Base-by-base conservation (phyloP, 2,329 filamentous ascomycete species). In the Pezicula neosporulosa region DNA sequence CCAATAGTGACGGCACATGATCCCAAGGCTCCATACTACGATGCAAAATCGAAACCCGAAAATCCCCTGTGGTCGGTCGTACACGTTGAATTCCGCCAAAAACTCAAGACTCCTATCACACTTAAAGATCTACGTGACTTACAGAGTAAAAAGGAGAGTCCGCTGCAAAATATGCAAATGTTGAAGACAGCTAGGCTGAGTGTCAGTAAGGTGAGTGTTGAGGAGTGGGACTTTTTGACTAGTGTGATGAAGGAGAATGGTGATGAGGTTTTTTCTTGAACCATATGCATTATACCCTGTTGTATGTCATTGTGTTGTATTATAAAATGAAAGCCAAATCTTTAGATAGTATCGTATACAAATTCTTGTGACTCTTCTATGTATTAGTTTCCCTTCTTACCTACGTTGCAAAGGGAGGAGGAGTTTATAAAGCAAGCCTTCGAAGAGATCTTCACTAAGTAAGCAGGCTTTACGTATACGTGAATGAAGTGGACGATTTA, bases 51-150 rank as follows among this genome's bases (percentile, higher is more conserved):
- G 2, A 84, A 81, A 58, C 75, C 80, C 49, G 76, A 81, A 2
- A 81, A 85, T 47, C 87, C 87, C 0, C 89, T 85, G 62, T 99
- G 94, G 94, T 89, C 85, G 48, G 81, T 94, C 16, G 94, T 97
- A 1, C 88, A 95, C 55, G 93, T 97, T 44, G 80, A 86, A 62
- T 97, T 96, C 67, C 83, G 87, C 51, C 85, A 83, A 66, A 97
- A 96, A 70, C 91, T 97, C 60, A 75, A 77, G 2, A 77, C 83
- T 13, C 80, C 84, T 1, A 80, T 97, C 51, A 78, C 79, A 5
- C 77, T 97, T 47, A 80, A 82, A 55, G 84, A 89, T 58, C 77
- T 97, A 42, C 86, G 88, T 49, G 78, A 80, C 35, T 76, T 86
- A 62, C 82, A 76, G 38, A 65, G 68, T 0, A 78, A 77, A 0